These are phyloP conservation scores for Rosellinia necatrix DNA, from an alignment of 2,329 filamentous ascomycete species.

Conservation along the genomic window DNA sequence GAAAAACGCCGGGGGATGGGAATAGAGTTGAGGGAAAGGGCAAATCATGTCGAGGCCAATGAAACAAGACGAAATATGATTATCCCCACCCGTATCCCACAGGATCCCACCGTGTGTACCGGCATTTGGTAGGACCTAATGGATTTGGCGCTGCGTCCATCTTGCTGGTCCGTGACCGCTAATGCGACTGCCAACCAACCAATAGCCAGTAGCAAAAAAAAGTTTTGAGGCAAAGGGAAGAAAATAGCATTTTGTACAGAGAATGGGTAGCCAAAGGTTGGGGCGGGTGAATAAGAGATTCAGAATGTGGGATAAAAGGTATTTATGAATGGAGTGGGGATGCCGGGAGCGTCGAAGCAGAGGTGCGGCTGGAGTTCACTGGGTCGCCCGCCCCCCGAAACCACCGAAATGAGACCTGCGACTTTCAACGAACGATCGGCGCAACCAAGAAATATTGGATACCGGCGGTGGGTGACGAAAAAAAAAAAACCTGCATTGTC, in stretches of 20 bases:
- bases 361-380: constrained; percentile 30
- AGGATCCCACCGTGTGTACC: constrained; percentile 31
- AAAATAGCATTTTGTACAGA: neutral
- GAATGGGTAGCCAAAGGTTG: neutral
- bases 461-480: constrained; percentile 16
- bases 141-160: constrained; percentile 19
- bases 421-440: constrained; percentile 37
- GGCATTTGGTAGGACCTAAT: constrained; percentile 35
- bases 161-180: constrained; percentile 14
- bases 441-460: constrained; percentile 28
- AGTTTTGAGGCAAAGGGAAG: too few relatives aligned
- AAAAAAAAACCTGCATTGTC: constrained; percentile 27
- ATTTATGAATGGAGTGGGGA: too few relatives aligned
- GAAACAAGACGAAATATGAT: neutral
- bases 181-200: too few relatives aligned
- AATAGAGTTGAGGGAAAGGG: constrained; percentile 20
- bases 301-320: too few relatives aligned
- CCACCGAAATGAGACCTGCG: constrained; percentile 40
- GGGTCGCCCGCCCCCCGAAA: constrained; percentile 34
- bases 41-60: constrained; percentile 16
- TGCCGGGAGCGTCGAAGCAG: constrained; percentile 24
- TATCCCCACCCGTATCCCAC: too few relatives aligned
- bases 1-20: constrained; percentile 14
- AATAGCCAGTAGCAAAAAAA: too few relatives aligned
- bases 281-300: neutral